Percentiles rank a stretch among this genome's conserved stretches.
Conservation (phyloP, 148 eudicot genomes). For the Chenopodium quinoa region DNA sequence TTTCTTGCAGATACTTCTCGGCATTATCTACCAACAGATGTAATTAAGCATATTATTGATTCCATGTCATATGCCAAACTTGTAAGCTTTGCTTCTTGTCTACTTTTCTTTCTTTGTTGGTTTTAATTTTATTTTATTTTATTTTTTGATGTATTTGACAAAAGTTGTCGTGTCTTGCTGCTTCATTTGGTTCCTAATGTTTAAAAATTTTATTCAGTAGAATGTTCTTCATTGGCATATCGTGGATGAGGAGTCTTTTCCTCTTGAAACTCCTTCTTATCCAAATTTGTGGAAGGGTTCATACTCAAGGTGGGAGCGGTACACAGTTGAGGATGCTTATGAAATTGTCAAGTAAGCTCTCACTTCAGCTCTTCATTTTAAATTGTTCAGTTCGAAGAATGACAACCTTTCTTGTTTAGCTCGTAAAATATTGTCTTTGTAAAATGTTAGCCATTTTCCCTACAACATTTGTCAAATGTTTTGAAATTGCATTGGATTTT, state of each 20-base stretch:
- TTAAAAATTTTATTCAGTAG: conserved; percentile 64
- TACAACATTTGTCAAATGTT: too few species aligned
- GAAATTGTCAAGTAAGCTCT: conserved; percentile 82
- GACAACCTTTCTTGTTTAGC: not conserved
- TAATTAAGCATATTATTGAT: conserved; percentile 85
- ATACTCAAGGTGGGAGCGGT: conserved; percentile 90
- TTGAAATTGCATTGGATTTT: too few species aligned
- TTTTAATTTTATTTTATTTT: not conserved
- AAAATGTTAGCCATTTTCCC: too few species aligned
- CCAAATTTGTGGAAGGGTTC: conserved; percentile 93
- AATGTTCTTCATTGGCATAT: conserved; percentile 99
- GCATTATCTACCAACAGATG: conserved; percentile 75
- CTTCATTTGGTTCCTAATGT: conserved; percentile 30
- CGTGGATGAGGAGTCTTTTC: conserved; percentile 95
- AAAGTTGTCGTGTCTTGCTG: not conserved
- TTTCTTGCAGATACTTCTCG: conserved; percentile 85
- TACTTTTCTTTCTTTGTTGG: not conserved
- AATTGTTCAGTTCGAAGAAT: not conserved
- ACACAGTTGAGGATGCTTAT: conserved; percentile 88
- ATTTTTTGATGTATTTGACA: not conserved
- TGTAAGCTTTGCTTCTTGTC: conserved; percentile 47
- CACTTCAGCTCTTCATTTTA: not conserved
- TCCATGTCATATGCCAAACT: conserved; percentile 98
- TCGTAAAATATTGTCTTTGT: not conserved
- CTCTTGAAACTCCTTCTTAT: conserved; percentile 82